phyloP scores from a whole-genome alignment of 148 eudicot species.

The Chenopodium quinoa region DNA sequence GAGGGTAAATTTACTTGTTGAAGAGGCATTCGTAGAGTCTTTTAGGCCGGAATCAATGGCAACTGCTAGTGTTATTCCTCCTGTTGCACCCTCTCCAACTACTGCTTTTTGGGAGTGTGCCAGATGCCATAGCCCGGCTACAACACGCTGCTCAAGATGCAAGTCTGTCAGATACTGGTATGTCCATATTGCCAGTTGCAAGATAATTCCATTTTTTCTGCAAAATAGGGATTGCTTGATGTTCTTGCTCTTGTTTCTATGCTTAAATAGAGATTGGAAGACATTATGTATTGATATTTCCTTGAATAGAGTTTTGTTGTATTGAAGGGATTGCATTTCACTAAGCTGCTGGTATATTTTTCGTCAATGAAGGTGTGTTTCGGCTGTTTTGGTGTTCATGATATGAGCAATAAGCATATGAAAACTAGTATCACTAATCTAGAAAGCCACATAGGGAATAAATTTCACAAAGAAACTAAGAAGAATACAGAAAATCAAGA shows the following conservation, averaged over 20 bases:
- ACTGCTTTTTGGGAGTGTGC: conserved; percentile 64
- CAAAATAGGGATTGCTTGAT: background rate
- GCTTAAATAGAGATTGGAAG: background rate
- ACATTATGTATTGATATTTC: background rate
- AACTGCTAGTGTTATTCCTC: conserved; percentile 50
- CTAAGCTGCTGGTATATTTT: background rate
- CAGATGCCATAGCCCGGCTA: conserved; percentile 67
- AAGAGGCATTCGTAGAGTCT: conserved; percentile 58
- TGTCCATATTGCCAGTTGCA: conserved; percentile 5
- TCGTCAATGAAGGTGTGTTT: background rate
- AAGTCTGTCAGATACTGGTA: conserved; percentile 94
- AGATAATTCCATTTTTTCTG: background rate
- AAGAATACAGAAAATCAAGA: background rate
- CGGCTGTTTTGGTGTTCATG: background rate
- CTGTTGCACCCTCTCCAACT: conserved; percentile 43
- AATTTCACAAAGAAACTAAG: background rate
- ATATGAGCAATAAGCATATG: background rate
- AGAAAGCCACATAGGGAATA: background rate
- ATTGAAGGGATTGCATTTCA: background rate
- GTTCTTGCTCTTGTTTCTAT: background rate
- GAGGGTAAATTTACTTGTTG: conserved; percentile 56
- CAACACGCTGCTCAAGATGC: conserved; percentile 91
- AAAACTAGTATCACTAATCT: background rate
- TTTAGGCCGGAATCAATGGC: conserved; percentile 54
- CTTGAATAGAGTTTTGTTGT: background rate